Percentiles rank a stretch among this genome's conserved stretches.
Conservation (phyloP, 805 yeast species). For the Zygoascus tannicola region DNA sequence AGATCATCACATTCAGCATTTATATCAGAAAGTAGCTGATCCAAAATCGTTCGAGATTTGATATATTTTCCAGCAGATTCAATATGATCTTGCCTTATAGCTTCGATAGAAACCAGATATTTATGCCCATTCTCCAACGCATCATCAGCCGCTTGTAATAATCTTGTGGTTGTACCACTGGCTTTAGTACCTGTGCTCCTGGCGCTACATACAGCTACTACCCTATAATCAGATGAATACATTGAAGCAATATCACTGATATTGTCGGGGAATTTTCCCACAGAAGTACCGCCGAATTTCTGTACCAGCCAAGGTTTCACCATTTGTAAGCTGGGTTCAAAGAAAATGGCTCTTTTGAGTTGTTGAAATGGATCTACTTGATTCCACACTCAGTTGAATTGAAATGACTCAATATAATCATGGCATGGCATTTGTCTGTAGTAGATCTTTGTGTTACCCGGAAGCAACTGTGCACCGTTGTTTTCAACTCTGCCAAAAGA, state of each 20-base stretch:
- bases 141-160: slow-evolving; percentile 70
- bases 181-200: slow-evolving; percentile 83
- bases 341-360: too few species aligned
- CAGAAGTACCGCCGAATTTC: slow-evolving; percentile 95
- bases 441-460: too few species aligned
- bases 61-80: slow-evolving; percentile 56
- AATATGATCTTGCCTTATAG: slow-evolving; percentile 70
- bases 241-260: slow-evolving; percentile 72
- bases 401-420: too few species aligned
- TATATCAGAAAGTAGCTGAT: slow-evolving; percentile 50
- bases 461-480: too few species aligned
- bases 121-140: slow-evolving; percentile 25
- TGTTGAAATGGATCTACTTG: too few species aligned
- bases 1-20: slow-evolving; percentile 58
- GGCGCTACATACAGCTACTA: slow-evolving; percentile 94
- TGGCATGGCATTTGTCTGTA: too few species aligned
- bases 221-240: slow-evolving; percentile 47
- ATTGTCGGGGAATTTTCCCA: slow-evolving; percentile 83
- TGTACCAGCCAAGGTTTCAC: slow-evolving; percentile 63
- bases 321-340: too few species aligned
- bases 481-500: too few species aligned
- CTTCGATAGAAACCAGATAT: slow-evolving; percentile 49
- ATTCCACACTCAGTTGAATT: too few species aligned
- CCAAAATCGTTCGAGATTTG: slow-evolving; percentile 37
- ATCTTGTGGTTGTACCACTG: slow-evolving; percentile 90